These are phyloP conservation scores for Entamoeba histolytica DNA, from an alignment of 208 protist genomes.

Conservation along the genomic window DNA sequence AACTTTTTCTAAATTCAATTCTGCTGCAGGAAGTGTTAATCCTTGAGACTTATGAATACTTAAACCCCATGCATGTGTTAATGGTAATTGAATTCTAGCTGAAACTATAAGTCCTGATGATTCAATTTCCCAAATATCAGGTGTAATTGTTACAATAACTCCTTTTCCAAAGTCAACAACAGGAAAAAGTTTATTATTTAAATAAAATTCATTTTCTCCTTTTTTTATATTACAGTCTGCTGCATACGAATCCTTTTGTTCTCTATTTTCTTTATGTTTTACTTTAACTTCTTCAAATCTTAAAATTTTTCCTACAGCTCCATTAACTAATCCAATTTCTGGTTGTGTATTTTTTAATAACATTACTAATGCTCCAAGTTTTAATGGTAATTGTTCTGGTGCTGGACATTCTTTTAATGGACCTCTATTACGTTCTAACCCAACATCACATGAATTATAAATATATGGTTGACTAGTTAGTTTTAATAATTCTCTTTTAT, in stretches of 20 bases:
- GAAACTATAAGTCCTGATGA: neutral
- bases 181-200: neutral
- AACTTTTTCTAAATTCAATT: slow-evolving; percentile 15
- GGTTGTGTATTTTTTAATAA: slow-evolving; percentile 35
- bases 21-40: slow-evolving; percentile 38
- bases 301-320: slow-evolving; percentile 26
- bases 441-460: neutral
- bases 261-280: neutral
- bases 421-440: neutral
- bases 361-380: slow-evolving; percentile 40
- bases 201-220: too few relatives aligned
- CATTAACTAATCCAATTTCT: slow-evolving; percentile 29
- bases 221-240: neutral
- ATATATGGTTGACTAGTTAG: neutral
- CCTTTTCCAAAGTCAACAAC: neutral
- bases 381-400: slow-evolving; percentile 12
- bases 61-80: slow-evolving; percentile 71
- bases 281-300: neutral
- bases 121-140: neutral
- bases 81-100: slow-evolving; percentile 44
- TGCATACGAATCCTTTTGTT: neutral
- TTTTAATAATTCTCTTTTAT: slow-evolving; percentile 1
- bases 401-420: neutral
- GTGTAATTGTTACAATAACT: neutral
- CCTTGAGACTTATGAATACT: slow-evolving; percentile 82